Conservation (phyloP, 495 filamentous ascomycete genomes). For the Penicillium bovifimosum region DNA sequence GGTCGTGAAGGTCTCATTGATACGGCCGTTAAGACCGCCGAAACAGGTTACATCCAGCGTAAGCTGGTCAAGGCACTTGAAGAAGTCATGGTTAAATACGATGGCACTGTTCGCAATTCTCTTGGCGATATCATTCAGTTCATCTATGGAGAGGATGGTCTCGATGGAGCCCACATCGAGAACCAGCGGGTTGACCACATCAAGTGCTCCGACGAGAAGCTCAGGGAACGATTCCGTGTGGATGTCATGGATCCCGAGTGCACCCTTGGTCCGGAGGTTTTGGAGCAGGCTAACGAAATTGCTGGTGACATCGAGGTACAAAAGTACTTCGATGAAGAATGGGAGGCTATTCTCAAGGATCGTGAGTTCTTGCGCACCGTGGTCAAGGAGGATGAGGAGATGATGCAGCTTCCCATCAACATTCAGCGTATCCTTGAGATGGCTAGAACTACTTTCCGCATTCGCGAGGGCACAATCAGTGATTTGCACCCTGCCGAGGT, state of each 20-base stretch:
- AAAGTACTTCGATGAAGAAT: constrained; percentile 80
- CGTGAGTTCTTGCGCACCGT: constrained; percentile 69
- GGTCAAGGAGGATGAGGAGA: constrained; percentile 64
- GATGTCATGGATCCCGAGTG: constrained; percentile 88
- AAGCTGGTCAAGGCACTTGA: constrained; percentile 96
- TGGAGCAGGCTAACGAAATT: constrained; percentile 86
- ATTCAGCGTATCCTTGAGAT: constrained; percentile 83
- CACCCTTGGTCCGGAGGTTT: constrained; percentile 54
- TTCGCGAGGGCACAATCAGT: constrained; percentile 76
- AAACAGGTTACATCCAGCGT: constrained; percentile 98
- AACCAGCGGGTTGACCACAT: constrained; percentile 85
- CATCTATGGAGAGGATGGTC: constrained; percentile 93
- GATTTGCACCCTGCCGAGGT: constrained; percentile 88
- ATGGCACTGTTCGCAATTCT: constrained; percentile 95
- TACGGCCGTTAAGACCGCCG: constrained; percentile 98
- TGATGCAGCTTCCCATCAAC: constrained; percentile 88
- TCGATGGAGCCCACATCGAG: constrained; percentile 87
- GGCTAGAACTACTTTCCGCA: constrained; percentile 82
- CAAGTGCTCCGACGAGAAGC: constrained; percentile 62
- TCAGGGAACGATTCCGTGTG: constrained; percentile 76
- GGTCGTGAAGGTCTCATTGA: constrained; percentile 99
- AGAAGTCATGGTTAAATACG: constrained; percentile 96
- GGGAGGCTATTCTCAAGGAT: constrained; percentile 67
- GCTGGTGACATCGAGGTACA: constrained; percentile 81
- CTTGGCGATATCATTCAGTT: constrained; percentile 96